Evolutionary conservation across 176 grass and related monocot genomes (phyloP).

Genomic region (Oryza meyeriana): DNA sequence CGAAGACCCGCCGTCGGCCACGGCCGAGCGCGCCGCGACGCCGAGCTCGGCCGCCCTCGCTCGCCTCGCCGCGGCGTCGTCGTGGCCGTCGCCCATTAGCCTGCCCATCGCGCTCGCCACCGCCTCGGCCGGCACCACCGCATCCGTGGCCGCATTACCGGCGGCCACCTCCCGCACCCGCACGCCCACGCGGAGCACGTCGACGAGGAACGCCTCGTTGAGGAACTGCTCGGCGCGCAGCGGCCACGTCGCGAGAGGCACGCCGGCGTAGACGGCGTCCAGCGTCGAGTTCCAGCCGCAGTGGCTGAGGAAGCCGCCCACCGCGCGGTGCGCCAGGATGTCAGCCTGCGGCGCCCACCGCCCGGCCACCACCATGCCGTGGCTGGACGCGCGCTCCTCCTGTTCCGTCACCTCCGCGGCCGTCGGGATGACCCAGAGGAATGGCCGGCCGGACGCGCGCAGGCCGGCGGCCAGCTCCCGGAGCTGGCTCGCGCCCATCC

Average conservation of each 20-base stretch:
- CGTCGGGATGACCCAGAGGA: constrained; percentile 42
- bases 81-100: constrained; percentile 24
- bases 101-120: constrained; percentile 21
- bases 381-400: constrained; percentile 17
- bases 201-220: constrained; percentile 53
- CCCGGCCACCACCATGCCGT: constrained; percentile 45
- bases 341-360: constrained; percentile 47
- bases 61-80: background rate
- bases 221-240: constrained; percentile 56
- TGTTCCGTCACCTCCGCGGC: background rate
- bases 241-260: constrained; percentile 51
- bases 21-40: constrained; percentile 18
- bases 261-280: constrained; percentile 20
- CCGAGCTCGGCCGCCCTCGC: constrained; percentile 3
- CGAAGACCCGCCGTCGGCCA: constrained; percentile 46
- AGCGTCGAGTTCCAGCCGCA: constrained; percentile 53
- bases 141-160: background rate
- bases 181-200: constrained; percentile 38
- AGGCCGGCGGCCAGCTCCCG: constrained; percentile 37
- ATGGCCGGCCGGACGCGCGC: background rate
- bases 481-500: constrained; percentile 14
- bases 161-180: constrained; percentile 26
- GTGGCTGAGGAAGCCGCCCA: constrained; percentile 55
- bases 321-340: constrained; percentile 41
- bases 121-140: constrained; percentile 24